Evolutionary conservation across 768 basidiomycete species (phyloP), one percentile per base, ranked within the genome.

Genomic region (Russula ochroleuca): DNA sequence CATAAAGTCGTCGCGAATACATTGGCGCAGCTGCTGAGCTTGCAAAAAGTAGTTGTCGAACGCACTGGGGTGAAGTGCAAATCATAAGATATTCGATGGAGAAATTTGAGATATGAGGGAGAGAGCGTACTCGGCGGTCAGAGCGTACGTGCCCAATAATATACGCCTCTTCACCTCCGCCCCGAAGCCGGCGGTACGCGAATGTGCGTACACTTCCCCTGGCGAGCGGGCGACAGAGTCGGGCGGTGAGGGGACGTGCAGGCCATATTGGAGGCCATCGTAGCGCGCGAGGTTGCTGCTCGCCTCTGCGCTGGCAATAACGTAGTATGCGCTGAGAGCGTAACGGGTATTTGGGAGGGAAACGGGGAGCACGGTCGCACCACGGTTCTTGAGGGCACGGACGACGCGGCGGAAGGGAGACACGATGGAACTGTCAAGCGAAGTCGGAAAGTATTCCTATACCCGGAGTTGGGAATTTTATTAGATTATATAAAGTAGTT

Each of bases 11-110:
- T 79, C 70, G 62, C 83, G 82, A 57, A 99, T 78, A 9, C 82
- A 75, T 55, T 81, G 80, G 1, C 96, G 86, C 11, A 98, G 83
- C 37, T 85, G 81, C 66, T 93, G 88, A 0, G 96, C 95, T 77
- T 96, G 93, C 6, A 98, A 80, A 72, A 94, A 99, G 73, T 96
- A 98, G 71, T 96, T 98, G 75, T 98, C 90, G 71, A 94, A 98
- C n/a, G 94, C 94, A 62, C 94, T 98, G 69, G 21, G 6, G 10
- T 3, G 1, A 6, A 1, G 15, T 11, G 40, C 45, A 37, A 31
- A 55, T n/a, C n/a, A 17, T 28, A 2, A 28, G 28, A 52, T 31
- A 10, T 10, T 5, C 28, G 28, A 28, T n/a, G 28, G 28, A 5
- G 28, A 28, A 28, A 56, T 2, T 19, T 9, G n/a, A 51, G 6